Conservation (phyloP, 2,329 filamentous ascomycete genomes). For the Cladosporium halotolerans region DNA sequence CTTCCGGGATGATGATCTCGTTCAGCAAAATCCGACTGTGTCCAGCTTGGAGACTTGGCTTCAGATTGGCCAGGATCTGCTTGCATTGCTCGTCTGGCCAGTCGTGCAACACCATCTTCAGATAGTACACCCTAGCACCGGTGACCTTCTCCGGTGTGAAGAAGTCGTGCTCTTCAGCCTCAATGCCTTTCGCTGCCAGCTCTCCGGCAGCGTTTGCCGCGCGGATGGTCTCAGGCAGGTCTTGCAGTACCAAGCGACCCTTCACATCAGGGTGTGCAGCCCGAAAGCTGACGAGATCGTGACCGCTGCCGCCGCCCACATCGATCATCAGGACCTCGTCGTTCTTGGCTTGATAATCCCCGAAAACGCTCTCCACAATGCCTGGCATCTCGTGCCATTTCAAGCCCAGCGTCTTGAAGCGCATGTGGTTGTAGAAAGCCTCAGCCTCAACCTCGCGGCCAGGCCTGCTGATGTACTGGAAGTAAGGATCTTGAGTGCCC, state of each 20-base stretch:
- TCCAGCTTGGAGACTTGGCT: constrained; percentile 13
- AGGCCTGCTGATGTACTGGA: constrained; percentile 5
- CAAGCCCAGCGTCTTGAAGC: constrained; percentile 6
- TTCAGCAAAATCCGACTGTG: constrained; percentile 21
- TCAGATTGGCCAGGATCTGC: constrained; percentile 16
- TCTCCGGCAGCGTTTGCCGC: constrained; percentile 12
- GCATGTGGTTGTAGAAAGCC: constrained; percentile 11
- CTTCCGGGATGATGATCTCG: constrained; percentile 18
- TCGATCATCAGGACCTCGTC: constrained; percentile 22
- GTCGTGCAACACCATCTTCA: constrained; percentile 17
- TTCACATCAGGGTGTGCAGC: constrained; percentile 12
- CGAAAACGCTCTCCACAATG: constrained; percentile 1
- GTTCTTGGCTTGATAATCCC: neutral
- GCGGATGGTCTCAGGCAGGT: constrained; percentile 14
- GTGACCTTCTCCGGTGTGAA: constrained; percentile 27
- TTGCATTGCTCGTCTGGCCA: constrained; percentile 17
- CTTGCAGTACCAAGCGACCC: constrained; percentile 23
- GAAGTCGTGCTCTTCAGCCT: constrained; percentile 27
- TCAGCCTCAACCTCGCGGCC: neutral
- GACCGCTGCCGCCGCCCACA: constrained; percentile 22
- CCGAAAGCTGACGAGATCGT: constrained; percentile 18
- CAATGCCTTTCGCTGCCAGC: constrained; percentile 13
- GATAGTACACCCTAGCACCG: constrained; percentile 18
- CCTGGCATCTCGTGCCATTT: constrained; percentile 11
- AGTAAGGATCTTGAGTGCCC: constrained; percentile 3